phyloP scores from a whole-genome alignment of 2,329 filamentous ascomycete genomes.

The Microdochium bolleyi region DNA sequence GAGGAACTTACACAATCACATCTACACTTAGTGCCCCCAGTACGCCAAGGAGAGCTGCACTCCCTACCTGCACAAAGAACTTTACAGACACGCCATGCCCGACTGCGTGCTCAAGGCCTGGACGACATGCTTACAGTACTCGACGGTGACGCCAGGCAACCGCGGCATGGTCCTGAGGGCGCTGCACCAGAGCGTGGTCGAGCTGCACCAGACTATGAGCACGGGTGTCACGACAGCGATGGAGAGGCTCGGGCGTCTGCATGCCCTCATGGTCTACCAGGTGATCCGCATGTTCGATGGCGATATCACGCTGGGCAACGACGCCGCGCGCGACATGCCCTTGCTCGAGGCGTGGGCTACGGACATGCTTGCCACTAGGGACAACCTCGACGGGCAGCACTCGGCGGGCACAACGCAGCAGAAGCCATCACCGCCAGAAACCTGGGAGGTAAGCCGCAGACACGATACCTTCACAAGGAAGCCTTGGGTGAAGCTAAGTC shows the following conservation, averaged over 20 bases:
- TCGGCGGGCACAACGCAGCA: slow-evolving; percentile 15
- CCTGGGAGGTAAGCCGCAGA: slow-evolving; percentile 28
- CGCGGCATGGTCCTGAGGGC: slow-evolving; percentile 29
- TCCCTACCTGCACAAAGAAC: slow-evolving; percentile 32
- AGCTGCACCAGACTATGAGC: slow-evolving; percentile 25
- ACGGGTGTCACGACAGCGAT: slow-evolving; percentile 13
- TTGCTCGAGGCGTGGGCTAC: slow-evolving; percentile 27
- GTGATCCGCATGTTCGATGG: slow-evolving; percentile 35
- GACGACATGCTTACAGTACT: slow-evolving; percentile 29
- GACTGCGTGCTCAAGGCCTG: slow-evolving; percentile 30
- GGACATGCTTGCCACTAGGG: slow-evolving; percentile 22
- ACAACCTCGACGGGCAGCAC: slow-evolving; percentile 24
- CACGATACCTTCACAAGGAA: not conserved
- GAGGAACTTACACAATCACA: no score
- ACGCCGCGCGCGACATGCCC: slow-evolving; percentile 29
- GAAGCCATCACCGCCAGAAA: slow-evolving; percentile 21
- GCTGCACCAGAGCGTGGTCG: slow-evolving; percentile 25
- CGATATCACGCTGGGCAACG: slow-evolving; percentile 27
- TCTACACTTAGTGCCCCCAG: slow-evolving; percentile 3
- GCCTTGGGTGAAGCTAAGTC: no score
- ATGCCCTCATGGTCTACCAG: slow-evolving; percentile 32
- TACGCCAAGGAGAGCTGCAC: slow-evolving; percentile 27
- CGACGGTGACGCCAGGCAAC: slow-evolving; percentile 25
- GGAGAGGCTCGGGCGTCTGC: slow-evolving; percentile 33
- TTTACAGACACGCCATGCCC: slow-evolving; percentile 31